Evolutionary conservation across 352 stramenopile species (phyloP), one percentile per base, ranked within the genome.

Genomic region (Globisporangium megalacanthum): DNA sequence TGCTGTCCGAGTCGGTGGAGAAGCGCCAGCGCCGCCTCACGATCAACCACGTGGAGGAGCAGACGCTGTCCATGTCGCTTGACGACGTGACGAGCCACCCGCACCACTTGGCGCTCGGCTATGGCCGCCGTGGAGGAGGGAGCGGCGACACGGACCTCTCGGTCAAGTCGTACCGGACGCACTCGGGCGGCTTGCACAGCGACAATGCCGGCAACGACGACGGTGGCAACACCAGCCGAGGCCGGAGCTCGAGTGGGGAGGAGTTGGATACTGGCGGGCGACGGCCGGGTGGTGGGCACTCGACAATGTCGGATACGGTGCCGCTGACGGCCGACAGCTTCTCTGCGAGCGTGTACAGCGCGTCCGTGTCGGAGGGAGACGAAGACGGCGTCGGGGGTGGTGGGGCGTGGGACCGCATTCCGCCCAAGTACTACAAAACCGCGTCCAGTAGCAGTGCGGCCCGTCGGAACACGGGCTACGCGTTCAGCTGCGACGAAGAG

Each of bases 401-500:
- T 56, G 44, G 39, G 7, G 60, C 60, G 19, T 84, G 72, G 72
- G 70, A 86, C 33, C 66, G 65, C n/a, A 63, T 70, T 4, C 64
- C 73, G 11, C 49, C 56, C 33, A 76, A 70, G 47, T 68, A 73
- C 58, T 70, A 75, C 57, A 67, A 70, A 29, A 31, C 62, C 19
- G 22, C 61, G 25, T 39, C 35, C 35, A 39, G 35, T 13, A 79
- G 61, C 3, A 61, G 64, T 15, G 61, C 64, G n/a, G 50, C 56
- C 37, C 66, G 74, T 9, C 70, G 77, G 31, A 88, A 85, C 62
- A 91, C 81, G 9, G 83, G 83, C 46, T 93, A 73, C 52, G 83
- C 83, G 31, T 93, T 93, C 64, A 92, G 81, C 58, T 92, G 79
- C 62, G 83, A 93, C 60, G 81, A 93, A 51, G 79, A 89, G 58